These are phyloP conservation scores for Pleomassaria siparia DNA, from an alignment of 2,329 filamentous ascomycete genomes.

Conservation along the genomic window DNA sequence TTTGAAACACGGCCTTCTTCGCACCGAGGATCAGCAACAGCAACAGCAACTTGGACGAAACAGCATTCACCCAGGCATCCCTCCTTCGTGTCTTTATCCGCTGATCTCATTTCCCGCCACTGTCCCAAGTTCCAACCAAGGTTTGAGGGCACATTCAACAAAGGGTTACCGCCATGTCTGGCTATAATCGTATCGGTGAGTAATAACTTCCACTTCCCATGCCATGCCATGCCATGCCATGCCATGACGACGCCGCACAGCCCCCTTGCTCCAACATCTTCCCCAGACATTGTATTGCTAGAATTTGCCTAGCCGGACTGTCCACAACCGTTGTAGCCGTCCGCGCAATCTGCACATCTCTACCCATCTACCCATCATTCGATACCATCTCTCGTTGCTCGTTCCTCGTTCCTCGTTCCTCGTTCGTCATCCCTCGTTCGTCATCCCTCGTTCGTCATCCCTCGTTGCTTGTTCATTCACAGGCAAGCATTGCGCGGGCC, in stretches of 20 bases:
- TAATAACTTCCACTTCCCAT: too few species aligned
- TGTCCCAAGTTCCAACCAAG: conserved; percentile 10
- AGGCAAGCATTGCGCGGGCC: conserved; percentile 9
- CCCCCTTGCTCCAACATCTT: conserved; percentile 1
- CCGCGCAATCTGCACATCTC: conserved; percentile 1
- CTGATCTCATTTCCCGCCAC: conserved; percentile 18
- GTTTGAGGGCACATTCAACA: conserved; percentile 28
- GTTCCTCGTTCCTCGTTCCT: conserved; percentile 9
- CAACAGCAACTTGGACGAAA: conserved; percentile 7
- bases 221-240: too few species aligned
- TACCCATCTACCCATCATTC: conserved; percentile 3
- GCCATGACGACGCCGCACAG: conserved; percentile 12
- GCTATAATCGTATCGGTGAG: conserved; percentile 42
- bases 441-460: too few species aligned
- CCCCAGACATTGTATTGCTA: conserved; percentile 9
- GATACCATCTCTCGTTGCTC: conserved; percentile 9
- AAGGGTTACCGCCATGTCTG: conserved; percentile 29
- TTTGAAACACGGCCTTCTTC: conserved; percentile 30
- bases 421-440: too few species aligned
- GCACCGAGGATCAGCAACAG: conserved; percentile 21
- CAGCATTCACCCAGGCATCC: conserved; percentile 16
- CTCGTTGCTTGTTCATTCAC: too few species aligned
- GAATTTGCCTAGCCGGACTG: conserved; percentile 1
- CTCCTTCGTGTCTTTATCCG: conserved; percentile 14
- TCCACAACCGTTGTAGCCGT: background rate